Percentiles rank a stretch among this genome's conserved stretches.
Evolutionary conservation across 139 green algal species (phyloP).

Genomic region (Mychonastes homosphaera): DNA sequence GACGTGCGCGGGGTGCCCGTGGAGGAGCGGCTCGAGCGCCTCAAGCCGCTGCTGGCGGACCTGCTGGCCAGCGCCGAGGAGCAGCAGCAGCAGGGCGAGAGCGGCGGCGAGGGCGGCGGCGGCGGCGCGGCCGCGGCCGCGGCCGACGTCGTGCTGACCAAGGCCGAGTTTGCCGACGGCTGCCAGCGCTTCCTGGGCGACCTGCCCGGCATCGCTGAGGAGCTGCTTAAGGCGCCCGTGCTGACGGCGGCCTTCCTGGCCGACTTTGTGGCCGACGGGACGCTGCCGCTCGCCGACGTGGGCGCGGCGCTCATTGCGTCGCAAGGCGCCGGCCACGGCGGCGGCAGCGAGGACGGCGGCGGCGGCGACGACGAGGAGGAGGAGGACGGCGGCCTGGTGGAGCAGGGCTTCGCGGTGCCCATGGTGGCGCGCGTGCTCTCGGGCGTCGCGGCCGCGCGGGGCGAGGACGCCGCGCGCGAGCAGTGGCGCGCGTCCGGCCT

Average conservation of each 20-base stretch:
- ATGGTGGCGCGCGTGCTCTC: slow-evolving; percentile 9
- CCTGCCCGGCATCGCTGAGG: slow-evolving; percentile 15
- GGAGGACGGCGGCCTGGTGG: slow-evolving; percentile 14
- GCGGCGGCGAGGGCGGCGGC: not conserved
- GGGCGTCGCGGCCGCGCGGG: not conserved
- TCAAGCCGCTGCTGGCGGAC: not conserved
- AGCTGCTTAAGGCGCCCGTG: slow-evolving; percentile 25
- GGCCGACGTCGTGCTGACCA: no score
- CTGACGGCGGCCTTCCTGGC: not conserved
- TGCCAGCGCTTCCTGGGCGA: not conserved
- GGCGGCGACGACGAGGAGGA: slow-evolving; percentile 9
- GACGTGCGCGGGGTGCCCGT: slow-evolving; percentile 20
- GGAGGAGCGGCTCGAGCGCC: slow-evolving; percentile 6
- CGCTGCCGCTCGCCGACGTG: not conserved
- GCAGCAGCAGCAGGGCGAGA: slow-evolving; percentile 1
- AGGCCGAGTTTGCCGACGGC: not conserved
- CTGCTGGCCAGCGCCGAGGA: not conserved
- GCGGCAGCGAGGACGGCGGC: not conserved
- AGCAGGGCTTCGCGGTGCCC: slow-evolving; percentile 3
- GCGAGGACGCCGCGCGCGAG: slow-evolving; percentile 9
- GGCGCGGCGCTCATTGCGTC: not conserved
- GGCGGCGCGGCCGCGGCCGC: not conserved
- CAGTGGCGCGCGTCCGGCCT: slow-evolving; percentile 5
- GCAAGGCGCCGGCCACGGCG: slow-evolving; percentile 1
- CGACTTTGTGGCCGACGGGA: not conserved